Base-by-base conservation (phyloP, 2,329 filamentous ascomycete species). In the Podosphaera fusca region DNA sequence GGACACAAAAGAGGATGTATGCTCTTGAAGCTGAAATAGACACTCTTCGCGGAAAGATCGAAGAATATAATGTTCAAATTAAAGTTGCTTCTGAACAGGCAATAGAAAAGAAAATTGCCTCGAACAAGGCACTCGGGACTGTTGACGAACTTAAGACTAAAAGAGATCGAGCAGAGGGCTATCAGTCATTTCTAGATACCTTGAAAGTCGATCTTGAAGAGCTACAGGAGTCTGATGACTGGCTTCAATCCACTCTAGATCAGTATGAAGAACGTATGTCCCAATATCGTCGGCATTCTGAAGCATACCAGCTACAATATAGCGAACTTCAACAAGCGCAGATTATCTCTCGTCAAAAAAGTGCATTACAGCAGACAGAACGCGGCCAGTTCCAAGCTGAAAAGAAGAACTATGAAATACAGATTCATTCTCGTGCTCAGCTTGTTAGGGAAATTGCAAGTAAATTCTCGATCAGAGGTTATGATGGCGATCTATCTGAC, bases 381-480 rank as follows among this genome's bases (percentile, higher is more conserved):
- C 76, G 80, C 63, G 90, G 90, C 49, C 86, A 83, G 62, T 81
- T 84, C 63, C 80, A 92, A 68, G 90, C 89, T 1, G 84, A 95
- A 66, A 88, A 90, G 70, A 83, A 86, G 60, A 86, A 84, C 64
- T 87, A 92, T 66, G 87, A 95, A 66, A 79, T 84, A 3, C 85
- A 95, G 61, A 67, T 95, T 2, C 74, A 79, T 62, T 73, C 78
- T 50, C 84, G 90, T 45, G 76, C 83, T 64, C 75, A 77, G 8
- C 77, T 94, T 68, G 80, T 95, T 57, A 87, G 82, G 61, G 82
- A 89, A 58, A 81, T 86, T 42, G 87, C 90, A 14, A 75, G 79
- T 51, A 75, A 75, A 33, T 85, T 95, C 68, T 81, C 79, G 58
- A 85, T 98, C 60, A 82, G 87, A 38, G 89, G 89, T 0, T 95